Conservation (phyloP, 108 stramenopile species). For the Cafeteria roenbergensis region DNA sequence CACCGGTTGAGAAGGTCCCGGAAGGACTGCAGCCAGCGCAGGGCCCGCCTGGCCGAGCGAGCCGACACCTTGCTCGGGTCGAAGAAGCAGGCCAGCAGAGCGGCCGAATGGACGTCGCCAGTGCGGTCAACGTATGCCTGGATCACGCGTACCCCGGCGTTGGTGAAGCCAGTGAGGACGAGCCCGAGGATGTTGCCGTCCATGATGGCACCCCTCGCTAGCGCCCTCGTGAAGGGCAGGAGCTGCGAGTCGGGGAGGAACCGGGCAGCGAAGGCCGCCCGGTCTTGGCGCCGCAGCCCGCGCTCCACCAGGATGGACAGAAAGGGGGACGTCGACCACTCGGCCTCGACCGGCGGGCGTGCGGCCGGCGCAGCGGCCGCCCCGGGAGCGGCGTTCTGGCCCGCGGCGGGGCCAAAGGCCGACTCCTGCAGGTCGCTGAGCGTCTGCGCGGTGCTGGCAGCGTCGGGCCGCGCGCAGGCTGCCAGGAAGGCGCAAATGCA, state of each 20-base stretch:
- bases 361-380: not conserved
- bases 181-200: conserved; percentile 2
- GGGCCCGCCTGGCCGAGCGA: too few species aligned
- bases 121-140: conserved; percentile 12
- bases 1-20: conserved; percentile 9
- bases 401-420: not conserved
- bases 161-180: conserved; percentile 4
- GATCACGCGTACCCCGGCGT: not conserved
- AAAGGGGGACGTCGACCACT: not conserved
- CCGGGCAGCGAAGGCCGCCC: conserved; percentile 7
- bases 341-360: not conserved
- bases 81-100: not conserved
- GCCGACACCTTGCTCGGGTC: not conserved
- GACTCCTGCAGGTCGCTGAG: not conserved
- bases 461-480: not conserved
- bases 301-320: not conserved
- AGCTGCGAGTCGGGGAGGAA: conserved; percentile 2
- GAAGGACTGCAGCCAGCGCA: conserved; percentile 1
- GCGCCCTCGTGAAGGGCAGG: not conserved
- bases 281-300: not conserved
- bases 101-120: conserved; percentile 10
- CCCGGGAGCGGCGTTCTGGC: not conserved
- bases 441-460: not conserved
- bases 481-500: not conserved
- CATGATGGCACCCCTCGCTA: not conserved